Conservation (phyloP, 169 alveolate genomes). For the Amoebophrya sp. region DNA sequence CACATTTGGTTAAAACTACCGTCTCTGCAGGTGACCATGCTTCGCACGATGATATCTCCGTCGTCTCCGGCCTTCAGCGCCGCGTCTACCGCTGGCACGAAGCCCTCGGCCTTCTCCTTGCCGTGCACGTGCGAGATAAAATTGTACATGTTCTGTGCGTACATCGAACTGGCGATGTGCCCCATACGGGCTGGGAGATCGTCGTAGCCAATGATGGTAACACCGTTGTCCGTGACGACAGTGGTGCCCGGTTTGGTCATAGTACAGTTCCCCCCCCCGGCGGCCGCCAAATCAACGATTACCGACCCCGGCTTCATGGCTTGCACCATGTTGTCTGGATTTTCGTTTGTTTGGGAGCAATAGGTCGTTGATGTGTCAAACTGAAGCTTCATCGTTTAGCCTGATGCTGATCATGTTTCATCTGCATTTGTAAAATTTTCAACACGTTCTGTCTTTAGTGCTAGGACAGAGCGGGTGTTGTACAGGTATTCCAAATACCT, state of each 20-base stretch:
- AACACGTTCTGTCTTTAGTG: too few species aligned
- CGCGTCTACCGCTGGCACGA: constrained; percentile 38
- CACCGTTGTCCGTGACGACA: constrained; percentile 57
- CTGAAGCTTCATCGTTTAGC: too few species aligned
- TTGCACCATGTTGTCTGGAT: constrained; percentile 58
- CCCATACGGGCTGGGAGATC: constrained; percentile 75
- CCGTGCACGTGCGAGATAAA: constrained; percentile 60
- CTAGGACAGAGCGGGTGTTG: too few species aligned
- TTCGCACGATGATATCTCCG: constrained; percentile 48
- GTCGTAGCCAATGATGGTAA: constrained; percentile 70
- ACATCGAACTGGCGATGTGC: constrained; percentile 62
- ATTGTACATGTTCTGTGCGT: constrained; percentile 65
- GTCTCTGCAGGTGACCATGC: constrained; percentile 43
- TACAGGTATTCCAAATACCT: too few species aligned
- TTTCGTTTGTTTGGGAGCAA: too few species aligned
- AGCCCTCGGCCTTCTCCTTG: constrained; percentile 49
- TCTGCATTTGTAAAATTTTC: too few species aligned
- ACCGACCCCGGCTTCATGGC: constrained; percentile 74
- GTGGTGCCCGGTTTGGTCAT: constrained; percentile 45
- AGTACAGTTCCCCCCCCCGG: constrained; percentile 57
- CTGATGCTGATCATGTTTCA: too few species aligned
- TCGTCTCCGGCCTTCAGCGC: constrained; percentile 49
- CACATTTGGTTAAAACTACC: constrained; percentile 26
- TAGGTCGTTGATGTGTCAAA: too few species aligned
- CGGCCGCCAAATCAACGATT: constrained; percentile 83